These are phyloP conservation scores for Hydnomerulius pinastri DNA, from an alignment of 768 basidiomycete species.

Conservation along the genomic window DNA sequence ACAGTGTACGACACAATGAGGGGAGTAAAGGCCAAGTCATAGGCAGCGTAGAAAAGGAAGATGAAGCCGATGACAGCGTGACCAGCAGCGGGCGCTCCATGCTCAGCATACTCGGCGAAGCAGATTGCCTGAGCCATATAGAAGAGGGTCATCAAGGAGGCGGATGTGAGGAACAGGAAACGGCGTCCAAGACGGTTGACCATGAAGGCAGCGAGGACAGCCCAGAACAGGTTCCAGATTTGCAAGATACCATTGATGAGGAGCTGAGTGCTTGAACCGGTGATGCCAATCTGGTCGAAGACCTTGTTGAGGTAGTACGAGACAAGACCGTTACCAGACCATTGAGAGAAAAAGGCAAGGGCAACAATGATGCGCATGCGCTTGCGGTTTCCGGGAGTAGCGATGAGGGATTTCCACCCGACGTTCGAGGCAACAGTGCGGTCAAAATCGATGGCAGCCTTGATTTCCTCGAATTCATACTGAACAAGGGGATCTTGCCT, in stretches of 20 bases:
- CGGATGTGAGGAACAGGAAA: conserved; percentile 65
- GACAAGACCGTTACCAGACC: conserved; percentile 84
- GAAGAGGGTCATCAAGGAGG: conserved; percentile 60
- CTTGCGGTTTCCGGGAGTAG: conserved; percentile 69
- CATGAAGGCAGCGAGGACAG: conserved; percentile 54
- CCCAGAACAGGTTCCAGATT: conserved; percentile 77
- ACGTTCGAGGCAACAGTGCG: conserved; percentile 55
- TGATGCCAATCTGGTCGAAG: conserved; percentile 68
- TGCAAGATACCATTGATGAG: conserved; percentile 87
- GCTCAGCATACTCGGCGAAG: conserved; percentile 55
- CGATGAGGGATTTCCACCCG: conserved; percentile 70
- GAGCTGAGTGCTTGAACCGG: conserved; percentile 60
- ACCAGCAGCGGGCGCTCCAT: conserved; percentile 44
- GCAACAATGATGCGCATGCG: conserved; percentile 78
- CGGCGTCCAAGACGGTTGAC: conserved; percentile 72
- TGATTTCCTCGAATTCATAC: conserved; percentile 82
- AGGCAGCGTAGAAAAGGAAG: conserved; percentile 79
- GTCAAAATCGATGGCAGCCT: conserved; percentile 72
- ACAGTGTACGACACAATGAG: conserved; percentile 86
- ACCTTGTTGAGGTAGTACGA: conserved; percentile 82
- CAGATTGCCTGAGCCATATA: conserved; percentile 71
- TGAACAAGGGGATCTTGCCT: conserved; percentile 67
- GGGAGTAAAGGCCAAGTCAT: conserved; percentile 84
- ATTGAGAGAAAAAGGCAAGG: conserved; percentile 82
- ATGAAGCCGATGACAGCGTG: conserved; percentile 82